A percentile compares a stretch with the other conserved stretches of the same genome.
These are phyloP conservation scores for Calocera viscosa DNA, from an alignment of 768 basidiomycete genomes.

Conservation along the genomic window DNA sequence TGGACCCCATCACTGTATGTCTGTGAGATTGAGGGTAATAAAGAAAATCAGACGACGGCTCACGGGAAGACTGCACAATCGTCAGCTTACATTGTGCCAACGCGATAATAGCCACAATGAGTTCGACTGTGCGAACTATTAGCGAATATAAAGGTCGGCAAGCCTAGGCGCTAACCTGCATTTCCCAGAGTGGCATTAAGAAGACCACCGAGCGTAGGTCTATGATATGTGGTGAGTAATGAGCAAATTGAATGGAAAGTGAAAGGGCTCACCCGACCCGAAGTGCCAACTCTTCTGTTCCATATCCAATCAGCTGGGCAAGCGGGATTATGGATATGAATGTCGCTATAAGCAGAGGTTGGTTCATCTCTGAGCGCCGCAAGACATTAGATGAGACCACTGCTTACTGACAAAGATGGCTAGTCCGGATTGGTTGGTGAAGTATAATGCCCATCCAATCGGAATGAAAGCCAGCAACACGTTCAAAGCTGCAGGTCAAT, in stretches of 20 bases:
- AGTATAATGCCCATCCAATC: constrained; percentile 39
- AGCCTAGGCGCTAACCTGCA: not conserved
- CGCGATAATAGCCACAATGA: constrained; percentile 42
- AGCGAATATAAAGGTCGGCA: not conserved
- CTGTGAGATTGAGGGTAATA: not conserved
- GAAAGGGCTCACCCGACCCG: constrained; percentile 49
- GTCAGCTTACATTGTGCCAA: constrained; percentile 67
- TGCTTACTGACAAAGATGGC: constrained; percentile 31
- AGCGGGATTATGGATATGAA: not conserved
- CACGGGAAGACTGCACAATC: constrained; percentile 58
- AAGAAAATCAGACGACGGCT: not conserved
- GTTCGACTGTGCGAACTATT: not conserved
- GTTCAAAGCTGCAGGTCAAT: constrained; percentile 24
- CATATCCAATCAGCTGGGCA: constrained; percentile 50
- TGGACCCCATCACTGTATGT: constrained; percentile 61
- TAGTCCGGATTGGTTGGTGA: constrained; percentile 35
- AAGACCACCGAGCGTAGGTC: constrained; percentile 56
- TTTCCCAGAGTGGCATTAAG: constrained; percentile 54
- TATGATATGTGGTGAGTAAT: not conserved
- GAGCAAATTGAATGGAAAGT: not conserved
- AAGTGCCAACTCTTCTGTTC: constrained; percentile 72
- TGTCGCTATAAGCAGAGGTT: not conserved
- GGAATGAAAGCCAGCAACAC: constrained; percentile 39
- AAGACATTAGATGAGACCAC: not conserved
- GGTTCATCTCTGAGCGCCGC: not conserved